Base-by-base conservation (phyloP, 2,329 filamentous ascomycete genomes). In the Neophaeococcomyces aloes region DNA sequence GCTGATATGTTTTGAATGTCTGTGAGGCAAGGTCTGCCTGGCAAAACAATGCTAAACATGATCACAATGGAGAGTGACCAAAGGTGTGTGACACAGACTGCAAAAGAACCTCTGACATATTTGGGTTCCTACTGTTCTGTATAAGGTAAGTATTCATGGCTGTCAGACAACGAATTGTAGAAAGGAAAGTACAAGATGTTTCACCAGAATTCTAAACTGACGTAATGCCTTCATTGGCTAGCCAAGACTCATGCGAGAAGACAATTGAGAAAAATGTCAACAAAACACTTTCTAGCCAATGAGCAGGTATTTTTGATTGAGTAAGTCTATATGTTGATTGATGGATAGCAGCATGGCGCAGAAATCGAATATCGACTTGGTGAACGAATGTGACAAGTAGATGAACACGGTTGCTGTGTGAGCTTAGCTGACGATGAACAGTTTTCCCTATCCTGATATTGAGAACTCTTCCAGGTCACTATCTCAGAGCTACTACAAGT, bases 391-490 rank as follows among this genome's bases (percentile, higher is more conserved):
- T 62, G 74, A 78, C 59, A 71, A 65, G 67, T 69, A 60, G 37
- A 44, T 41, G 8, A 10, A 18, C 33, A 6, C 14, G 13, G 38
- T 21, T 25, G 29, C 3, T 13, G 17, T 19, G n/a, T 19, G 32
- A 8, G 32, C 14, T 23, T 43, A 25, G 37, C 32, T 19, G n/a
- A 15, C 29, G 10, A 35, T 7, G 37, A 39, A 56, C n/a, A 89
- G 84, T 57, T 94, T 94, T 57, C 87, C 87, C 1, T 71, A 74
- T 44, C 71, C 81, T 44, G 70, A 69, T 43, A 68, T 80, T 51
- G 72, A 76, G 7, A 60, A 72, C 46, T 66, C 68, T 39, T 78
- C 81, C 61, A 65, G 71, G 34, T 61, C 67, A 33, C 64, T 75
- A 48, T 63, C 76, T 46, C 61, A 64, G 38, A 68, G 70, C 7